These are phyloP conservation scores for Rhodosporidiobolus odoratus DNA, from an alignment of 768 basidiomycete genomes.

Conservation along the genomic window DNA sequence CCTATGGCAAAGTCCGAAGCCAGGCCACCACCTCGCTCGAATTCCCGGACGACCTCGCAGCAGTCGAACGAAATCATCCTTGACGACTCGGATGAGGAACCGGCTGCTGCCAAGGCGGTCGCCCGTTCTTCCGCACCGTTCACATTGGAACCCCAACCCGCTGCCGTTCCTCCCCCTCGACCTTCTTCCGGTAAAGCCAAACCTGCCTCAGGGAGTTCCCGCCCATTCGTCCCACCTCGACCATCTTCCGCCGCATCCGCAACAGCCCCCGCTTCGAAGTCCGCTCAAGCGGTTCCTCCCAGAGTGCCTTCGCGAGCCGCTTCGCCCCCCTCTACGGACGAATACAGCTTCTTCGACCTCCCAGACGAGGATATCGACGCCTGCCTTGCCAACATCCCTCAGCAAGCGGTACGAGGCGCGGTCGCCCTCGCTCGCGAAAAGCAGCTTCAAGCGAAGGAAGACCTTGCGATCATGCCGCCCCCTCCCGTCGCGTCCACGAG, in stretches of 20 bases:
- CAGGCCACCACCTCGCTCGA: background rate
- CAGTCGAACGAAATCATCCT: conserved; percentile 6
- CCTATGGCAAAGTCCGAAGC: too few species aligned
- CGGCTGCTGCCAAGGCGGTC: background rate
- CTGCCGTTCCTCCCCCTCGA: background rate
- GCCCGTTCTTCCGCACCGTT: background rate
- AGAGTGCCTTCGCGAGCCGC: background rate
- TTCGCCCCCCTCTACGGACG: conserved; percentile 1
- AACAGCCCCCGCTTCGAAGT: background rate
- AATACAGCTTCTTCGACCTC: conserved; percentile 20
- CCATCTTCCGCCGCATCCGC: background rate
- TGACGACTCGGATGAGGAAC: conserved; percentile 28
- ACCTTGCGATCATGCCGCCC: conserved; percentile 28
- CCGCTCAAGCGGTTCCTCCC: background rate
- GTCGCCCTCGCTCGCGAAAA: too few species aligned
- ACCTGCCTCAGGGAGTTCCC: background rate
- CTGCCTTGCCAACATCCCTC: conserved; percentile 9
- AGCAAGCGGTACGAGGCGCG: background rate
- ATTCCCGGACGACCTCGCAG: too few species aligned
- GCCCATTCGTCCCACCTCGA: conserved; percentile 26
- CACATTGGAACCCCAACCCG: background rate
- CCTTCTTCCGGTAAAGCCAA: background rate
- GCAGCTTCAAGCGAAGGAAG: background rate
- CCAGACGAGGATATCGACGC: conserved; percentile 11
- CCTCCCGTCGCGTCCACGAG: conserved; percentile 11